Percentiles rank a stretch among this genome's conserved stretches.
Evolutionary conservation across 2,329 filamentous ascomycete genomes (phyloP).

Genomic region (Rhytidhysteron rufulum): DNA sequence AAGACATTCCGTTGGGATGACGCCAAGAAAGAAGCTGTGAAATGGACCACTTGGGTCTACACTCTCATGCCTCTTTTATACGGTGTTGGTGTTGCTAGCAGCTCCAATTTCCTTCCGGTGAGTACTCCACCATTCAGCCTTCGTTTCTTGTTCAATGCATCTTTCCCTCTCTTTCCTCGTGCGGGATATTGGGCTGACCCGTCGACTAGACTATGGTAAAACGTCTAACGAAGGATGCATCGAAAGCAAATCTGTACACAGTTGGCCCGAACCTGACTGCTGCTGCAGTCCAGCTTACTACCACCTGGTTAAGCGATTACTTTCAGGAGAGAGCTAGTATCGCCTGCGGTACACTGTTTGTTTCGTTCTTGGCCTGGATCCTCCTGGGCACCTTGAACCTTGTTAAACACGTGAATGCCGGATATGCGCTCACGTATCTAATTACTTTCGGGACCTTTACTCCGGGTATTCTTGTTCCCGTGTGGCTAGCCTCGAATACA

Average conservation of each 20-base stretch:
- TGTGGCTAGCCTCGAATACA: not conserved
- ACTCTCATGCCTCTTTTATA: not conserved
- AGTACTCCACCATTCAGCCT: too few species aligned
- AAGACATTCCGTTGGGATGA: not conserved
- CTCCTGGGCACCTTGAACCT: not conserved
- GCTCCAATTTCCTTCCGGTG: not conserved
- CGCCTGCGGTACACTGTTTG: not conserved
- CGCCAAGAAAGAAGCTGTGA: not conserved
- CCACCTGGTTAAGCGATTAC: slow-evolving; percentile 3
- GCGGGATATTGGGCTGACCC: too few species aligned
- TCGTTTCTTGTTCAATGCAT: too few species aligned
- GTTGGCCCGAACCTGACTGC: slow-evolving; percentile 5
- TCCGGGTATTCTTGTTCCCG: not conserved
- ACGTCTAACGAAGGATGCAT: not conserved
- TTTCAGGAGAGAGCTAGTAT: slow-evolving; percentile 4
- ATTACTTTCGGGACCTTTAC: not conserved
- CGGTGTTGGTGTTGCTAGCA: not conserved
- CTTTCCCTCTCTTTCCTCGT: too few species aligned
- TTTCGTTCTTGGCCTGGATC: not conserved
- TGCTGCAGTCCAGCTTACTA: slow-evolving; percentile 3
- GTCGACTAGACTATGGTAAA: not conserved
- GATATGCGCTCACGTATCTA: not conserved
- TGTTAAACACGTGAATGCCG: not conserved
- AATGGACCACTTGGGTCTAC: not conserved
- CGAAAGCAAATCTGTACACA: slow-evolving; percentile 7